Conservation (phyloP, 1,139 yeast species). For the Yamadazyma atlantica region DNA sequence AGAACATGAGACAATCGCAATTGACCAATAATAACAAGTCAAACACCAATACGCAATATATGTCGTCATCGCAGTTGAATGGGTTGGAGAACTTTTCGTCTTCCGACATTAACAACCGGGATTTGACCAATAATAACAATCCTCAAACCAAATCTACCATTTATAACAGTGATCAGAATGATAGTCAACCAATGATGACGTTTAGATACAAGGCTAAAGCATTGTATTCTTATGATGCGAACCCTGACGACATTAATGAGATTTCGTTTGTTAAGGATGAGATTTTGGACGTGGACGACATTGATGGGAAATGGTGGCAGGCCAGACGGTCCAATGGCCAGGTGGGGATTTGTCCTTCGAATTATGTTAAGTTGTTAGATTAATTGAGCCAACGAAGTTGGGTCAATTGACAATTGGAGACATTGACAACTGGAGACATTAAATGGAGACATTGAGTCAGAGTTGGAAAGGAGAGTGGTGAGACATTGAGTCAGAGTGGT, state of each 20-base stretch:
- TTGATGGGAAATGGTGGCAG: conserved; percentile 99
- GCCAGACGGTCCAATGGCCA: conserved; percentile 88
- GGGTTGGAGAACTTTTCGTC: conserved; percentile 58
- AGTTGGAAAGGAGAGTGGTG: too few species aligned
- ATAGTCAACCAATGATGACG: conserved; percentile 35
- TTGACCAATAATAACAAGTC: conserved; percentile 30
- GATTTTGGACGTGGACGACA: conserved; percentile 85
- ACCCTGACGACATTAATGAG: conserved; percentile 92
- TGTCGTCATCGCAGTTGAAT: conserved; percentile 55
- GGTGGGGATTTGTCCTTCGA: conserved; percentile 95
- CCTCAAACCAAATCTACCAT: conserved; percentile 25
- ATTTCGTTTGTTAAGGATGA: conserved; percentile 90
- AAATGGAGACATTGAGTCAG: too few species aligned
- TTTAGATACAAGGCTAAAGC: conserved; percentile 89
- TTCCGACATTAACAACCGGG: conserved; percentile 38
- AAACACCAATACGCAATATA: conserved; percentile 39
- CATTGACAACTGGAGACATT: too few species aligned
- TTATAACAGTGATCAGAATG: conserved; percentile 25
- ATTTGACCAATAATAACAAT: conserved; percentile 29
- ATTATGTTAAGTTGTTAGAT: conserved; percentile 75
- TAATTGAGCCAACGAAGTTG: too few species aligned
- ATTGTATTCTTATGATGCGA: conserved; percentile 84
- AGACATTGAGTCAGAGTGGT: too few species aligned
- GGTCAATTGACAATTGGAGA: too few species aligned
- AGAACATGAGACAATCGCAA: conserved; percentile 38